Base-by-base conservation (phyloP, 176 grass and related monocot genomes). In the Avena insularis region DNA sequence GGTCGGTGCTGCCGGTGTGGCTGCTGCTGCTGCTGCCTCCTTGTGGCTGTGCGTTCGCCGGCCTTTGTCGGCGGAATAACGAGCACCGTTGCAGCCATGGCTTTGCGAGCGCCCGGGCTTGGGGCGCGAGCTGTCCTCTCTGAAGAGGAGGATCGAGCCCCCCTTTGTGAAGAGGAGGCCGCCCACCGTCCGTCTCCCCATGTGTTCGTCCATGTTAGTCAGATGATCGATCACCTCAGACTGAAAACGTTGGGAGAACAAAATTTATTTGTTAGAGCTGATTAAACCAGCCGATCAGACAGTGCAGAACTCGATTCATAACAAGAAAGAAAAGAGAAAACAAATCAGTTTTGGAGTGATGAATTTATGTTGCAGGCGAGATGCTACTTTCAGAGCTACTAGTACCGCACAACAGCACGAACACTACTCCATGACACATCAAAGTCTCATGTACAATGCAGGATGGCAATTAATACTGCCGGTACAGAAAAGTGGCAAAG, bases 151-250 rank as follows among this genome's bases (percentile, higher is more conserved):
- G 80, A 92, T 94, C 16, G 88, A 98, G n/a, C 96, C 96, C 3
- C 93, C 93, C 78, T 88, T 95, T 68, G 93, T 94, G 77, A 92
- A 88, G 84, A 96, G 89, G 43, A 98, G 90, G 56, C 96, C 93
- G 15, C 87, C 86, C 1, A 93, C 96, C 1, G 96, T 98, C 53
- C 92, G 91, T 68, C 96, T 91, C 29, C 93, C 96, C 96, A 90
- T 94, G 57, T 89, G 81, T 35, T 92, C 93, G 14, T 94, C 88
- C 92, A 97, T 97, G 47, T 2, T 25, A 43, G 6, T 43, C 40
- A 51, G 43, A 29, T 17, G 75, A 80, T 57, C 54, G 46, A 2
- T 81, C 51, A 73, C 72, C 77, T 84, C 62, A 27, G 40, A 80
- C 56, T 60, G 35, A 61, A 91, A 89, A 70, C 31, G 20, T 58